Conservation (phyloP, 2,329 filamentous ascomycete genomes). For the Neofusicoccum sp. region DNA sequence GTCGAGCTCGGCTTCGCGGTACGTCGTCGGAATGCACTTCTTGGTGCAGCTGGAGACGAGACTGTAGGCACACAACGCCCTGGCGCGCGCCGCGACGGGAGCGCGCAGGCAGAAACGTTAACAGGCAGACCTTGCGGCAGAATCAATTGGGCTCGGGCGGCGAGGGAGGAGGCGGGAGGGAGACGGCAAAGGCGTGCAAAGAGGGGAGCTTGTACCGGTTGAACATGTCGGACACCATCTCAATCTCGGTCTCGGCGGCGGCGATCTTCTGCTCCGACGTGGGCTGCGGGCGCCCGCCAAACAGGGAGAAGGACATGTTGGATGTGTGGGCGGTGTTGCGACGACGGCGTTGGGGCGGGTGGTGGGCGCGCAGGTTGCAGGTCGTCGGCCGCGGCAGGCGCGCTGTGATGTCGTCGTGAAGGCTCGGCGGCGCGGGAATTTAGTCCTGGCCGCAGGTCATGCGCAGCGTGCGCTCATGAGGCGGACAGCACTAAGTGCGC, state of each 20-base stretch:
- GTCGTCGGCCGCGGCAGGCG: background rate
- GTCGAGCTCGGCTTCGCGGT: conserved; percentile 95
- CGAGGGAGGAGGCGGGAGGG: background rate
- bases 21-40: conserved; percentile 90
- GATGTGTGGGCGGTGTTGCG: background rate
- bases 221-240: conserved; percentile 97
- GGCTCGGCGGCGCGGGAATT: background rate
- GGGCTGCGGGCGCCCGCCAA: conserved; percentile 71
- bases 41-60: conserved; percentile 84
- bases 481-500: background rate
- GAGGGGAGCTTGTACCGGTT: conserved; percentile 66
- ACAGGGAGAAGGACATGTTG: conserved; percentile 19
- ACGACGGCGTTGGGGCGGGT: background rate
- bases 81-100: too few relatives aligned
- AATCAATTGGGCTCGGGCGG: background rate
- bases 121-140: too few relatives aligned
- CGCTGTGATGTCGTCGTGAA: conserved; percentile 16
- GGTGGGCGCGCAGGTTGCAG: conserved; percentile 2
- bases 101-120: background rate
- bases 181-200: background rate
- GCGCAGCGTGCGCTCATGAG: background rate
- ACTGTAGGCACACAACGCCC: conserved; percentile 49
- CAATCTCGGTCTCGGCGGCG: conserved; percentile 93
- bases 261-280: conserved; percentile 96
- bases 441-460: background rate